Percentiles rank a stretch among this genome's conserved stretches.
Conservation (phyloP, 2,329 filamentous ascomycete genomes). For the Stagonosporopsis chrysanthemi region DNA sequence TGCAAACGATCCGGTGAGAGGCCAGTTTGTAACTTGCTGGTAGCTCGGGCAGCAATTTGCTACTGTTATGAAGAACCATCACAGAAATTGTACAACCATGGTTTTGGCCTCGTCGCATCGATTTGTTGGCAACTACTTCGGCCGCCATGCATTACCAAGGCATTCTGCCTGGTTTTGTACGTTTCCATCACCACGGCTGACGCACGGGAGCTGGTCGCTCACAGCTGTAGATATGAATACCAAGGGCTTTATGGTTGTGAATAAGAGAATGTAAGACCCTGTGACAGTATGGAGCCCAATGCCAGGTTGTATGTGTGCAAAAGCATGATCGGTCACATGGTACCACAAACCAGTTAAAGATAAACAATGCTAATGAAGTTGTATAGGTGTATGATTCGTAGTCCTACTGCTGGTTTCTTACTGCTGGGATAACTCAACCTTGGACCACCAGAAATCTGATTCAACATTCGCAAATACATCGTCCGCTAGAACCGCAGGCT, state of each 20-base stretch:
- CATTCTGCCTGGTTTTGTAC: not conserved
- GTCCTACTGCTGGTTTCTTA: not conserved
- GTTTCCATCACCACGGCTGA: no score
- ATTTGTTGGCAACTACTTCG: not conserved
- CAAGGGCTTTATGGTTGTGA: constrained; percentile 54
- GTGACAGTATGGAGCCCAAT: not conserved
- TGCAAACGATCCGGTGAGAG: constrained; percentile 7
- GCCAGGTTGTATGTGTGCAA: not conserved
- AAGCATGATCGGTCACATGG: not conserved
- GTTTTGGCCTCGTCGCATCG: not conserved
- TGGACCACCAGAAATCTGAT: constrained; percentile 69
- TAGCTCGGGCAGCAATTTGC: constrained; percentile 1
- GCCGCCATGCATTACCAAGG: not conserved
- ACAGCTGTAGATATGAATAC: constrained; percentile 81
- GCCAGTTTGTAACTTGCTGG: constrained; percentile 7
- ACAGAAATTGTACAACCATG: not conserved
- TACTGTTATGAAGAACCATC: not conserved
- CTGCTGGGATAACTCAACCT: constrained; percentile 48
- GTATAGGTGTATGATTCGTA: no score
- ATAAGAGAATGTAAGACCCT: constrained; percentile 2
- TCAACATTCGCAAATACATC: constrained; percentile 58
- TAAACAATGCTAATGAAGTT: no score
- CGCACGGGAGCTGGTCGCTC: constrained; percentile 61
- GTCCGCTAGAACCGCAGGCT: constrained; percentile 53
- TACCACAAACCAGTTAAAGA: no score